Evolutionary conservation across 805 yeast species (phyloP), one percentile per base, ranked within the genome.

Genomic region (Teunomyces tritomae): DNA sequence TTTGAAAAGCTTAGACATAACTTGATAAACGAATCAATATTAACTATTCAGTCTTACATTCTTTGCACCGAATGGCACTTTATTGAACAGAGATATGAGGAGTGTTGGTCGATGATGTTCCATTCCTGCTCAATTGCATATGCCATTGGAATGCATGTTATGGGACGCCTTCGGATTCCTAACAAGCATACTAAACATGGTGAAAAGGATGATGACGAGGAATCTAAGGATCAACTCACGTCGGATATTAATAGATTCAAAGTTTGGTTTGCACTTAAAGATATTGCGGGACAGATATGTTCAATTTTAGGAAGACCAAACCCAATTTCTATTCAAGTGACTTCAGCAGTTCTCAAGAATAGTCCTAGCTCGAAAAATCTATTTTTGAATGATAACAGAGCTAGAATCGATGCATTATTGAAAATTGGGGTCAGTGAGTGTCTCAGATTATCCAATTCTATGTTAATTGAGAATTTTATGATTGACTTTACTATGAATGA

Each of bases 251-350:
- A 56, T 24, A 65, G 77, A 45, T 68, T 76, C 13, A 70, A 78
- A 39, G 66, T 77, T 5, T 79, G 82, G 81, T 74, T 77, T 48
- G 78, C 78, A 2, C 65, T 78, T 46, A 73, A 76, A 51, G 70
- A 74, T 49, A 62, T 76, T 24, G 64, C 74, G n/a, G 76, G 79
- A 1, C 77, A 76, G 30, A 54, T 76, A 14, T 77, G 82, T 54
- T 74, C 81, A 0, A 73, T 77, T 11, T 62, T 78, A 24, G 82
- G 83, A 7, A 64, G 83, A 51, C 83, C 83, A 3, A 78, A 77
- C 51, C 83, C 83, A 1, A 78, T 79, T 8, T 73, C 80, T 1
- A 59, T 71, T 28, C 75, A 69, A 51, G 70, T 70, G 9, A 64
- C 64, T 48, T 61, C 62, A 14, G 51, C 56, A 3, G 62, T 69